Evolutionary conservation across 2,329 filamentous ascomycete genomes (phyloP), one percentile per base, ranked within the genome.

Genomic region (Fusarium agapanthi): DNA sequence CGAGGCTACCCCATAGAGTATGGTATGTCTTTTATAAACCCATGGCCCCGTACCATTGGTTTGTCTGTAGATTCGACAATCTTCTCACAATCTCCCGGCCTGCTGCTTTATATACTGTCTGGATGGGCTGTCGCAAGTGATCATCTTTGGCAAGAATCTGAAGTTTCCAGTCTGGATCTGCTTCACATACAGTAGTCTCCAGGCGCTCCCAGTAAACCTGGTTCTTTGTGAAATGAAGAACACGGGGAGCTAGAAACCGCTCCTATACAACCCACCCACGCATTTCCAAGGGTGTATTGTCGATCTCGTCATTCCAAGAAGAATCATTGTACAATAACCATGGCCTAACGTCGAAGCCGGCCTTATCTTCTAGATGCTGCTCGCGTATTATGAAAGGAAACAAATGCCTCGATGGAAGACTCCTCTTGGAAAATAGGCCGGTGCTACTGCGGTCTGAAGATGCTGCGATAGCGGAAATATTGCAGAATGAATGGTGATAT

Each of bases 221-320:
- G 4, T 50, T 14, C 22, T 48, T 7, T 1, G 47, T 6, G 3
- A 50, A 50, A 7, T 50, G 30, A 3, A 50, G 22, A 7, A 34
- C 2, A 0, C 15, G 22, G 3, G 47, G 47, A 13, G 47, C 30
- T 3, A 50, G 11, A 4, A 50, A 50, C 0, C 30, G 15, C 6
- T 50, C 30, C 0, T 50, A 30, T 1, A 50, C 47, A 10, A 35
- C 47, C 47, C n/a, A 50, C 1, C 30, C 47, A 6, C 30, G 47
- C 0, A 3, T 26, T 3, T 10, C 35, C 0, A 50, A 4, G 1
- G 22, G 22, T 0, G n/a, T 5, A 24, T 3, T 5, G 20, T 7
- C 16, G 3, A 50, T 10, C 1, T 50, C 47, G 12, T 50, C 22
- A 1, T 1, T 7, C 30, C 47, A 50, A 5, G 4, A 2, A 5